Evolutionary conservation across 73 alveolate species (phyloP).

Genomic region (Effrenium voratum): DNA sequence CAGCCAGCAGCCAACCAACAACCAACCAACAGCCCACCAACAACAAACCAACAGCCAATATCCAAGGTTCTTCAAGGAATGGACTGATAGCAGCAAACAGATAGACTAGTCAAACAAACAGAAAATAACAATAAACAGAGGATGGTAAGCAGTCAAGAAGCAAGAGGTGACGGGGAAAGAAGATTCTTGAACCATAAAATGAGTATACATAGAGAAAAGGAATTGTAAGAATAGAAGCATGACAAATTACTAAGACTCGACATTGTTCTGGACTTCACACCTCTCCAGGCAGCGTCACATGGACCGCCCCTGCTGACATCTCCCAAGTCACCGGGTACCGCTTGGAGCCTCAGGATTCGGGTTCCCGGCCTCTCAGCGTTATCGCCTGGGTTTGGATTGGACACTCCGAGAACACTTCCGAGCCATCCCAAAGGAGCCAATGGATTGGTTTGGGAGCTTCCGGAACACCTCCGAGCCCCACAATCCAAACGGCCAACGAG

Average conservation of each 20-base stretch:
- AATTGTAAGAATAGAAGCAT: too few relatives aligned
- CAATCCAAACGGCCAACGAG: background rate
- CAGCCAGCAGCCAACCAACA: too few relatives aligned
- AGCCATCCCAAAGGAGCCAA: background rate
- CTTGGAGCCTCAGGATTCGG: background rate
- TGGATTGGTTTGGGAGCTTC: background rate
- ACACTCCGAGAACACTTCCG: background rate
- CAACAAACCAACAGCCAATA: too few relatives aligned
- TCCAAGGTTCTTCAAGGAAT: too few relatives aligned
- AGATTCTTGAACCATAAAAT: too few relatives aligned
- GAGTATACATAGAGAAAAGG: too few relatives aligned
- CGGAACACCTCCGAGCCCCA: background rate
- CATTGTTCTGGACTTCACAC: background rate
- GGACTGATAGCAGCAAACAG: too few relatives aligned
- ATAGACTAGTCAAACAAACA: too few relatives aligned
- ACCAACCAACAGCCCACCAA: too few relatives aligned
- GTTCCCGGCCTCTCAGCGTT: background rate
- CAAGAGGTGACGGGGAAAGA: too few relatives aligned
- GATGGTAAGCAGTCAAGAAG: too few relatives aligned
- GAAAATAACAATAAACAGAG: too few relatives aligned
- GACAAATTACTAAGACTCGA: background rate
- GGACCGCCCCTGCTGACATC: slow-evolving; percentile 62
- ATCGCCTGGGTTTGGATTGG: background rate
- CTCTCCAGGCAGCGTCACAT: slow-evolving; percentile 29
- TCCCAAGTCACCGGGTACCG: slow-evolving; percentile 84